A percentile compares a stretch with the other conserved stretches of the same genome.
phyloP scores from a whole-genome alignment of 805 yeast species.

The Nakazawaea molendinolei region DNA sequence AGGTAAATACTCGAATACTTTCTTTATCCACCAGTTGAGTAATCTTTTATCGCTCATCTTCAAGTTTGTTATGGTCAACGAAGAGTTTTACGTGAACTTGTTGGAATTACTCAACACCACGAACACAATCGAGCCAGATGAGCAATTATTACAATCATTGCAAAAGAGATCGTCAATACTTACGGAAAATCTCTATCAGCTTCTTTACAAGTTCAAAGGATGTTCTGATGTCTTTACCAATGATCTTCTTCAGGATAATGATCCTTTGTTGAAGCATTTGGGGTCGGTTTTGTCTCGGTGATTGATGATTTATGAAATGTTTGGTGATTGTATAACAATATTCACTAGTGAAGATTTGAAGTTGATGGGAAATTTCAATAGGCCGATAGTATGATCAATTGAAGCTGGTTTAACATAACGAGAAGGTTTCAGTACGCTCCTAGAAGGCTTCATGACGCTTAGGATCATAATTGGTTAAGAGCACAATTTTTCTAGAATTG shows the following conservation, averaged over 20 bases:
- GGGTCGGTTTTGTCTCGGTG: no score
- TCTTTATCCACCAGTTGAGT: constrained; percentile 36
- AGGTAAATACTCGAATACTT: constrained; percentile 31
- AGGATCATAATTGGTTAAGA: no score
- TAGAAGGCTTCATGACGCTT: no score
- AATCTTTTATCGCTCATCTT: constrained; percentile 28
- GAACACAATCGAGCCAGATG: constrained; percentile 16
- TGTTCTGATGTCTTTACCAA: constrained; percentile 35
- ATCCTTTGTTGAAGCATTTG: constrained; percentile 39
- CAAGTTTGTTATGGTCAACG: constrained; percentile 31
- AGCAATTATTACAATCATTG: constrained; percentile 19
- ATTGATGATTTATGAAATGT: no score
- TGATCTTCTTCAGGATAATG: constrained; percentile 49
- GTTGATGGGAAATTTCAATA: no score
- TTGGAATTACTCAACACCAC: constrained; percentile 18
- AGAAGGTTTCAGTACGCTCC: no score
- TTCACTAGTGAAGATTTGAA: no score
- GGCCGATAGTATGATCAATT: no score
- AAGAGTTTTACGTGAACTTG: constrained; percentile 29
- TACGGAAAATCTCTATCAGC: constrained; percentile 33
- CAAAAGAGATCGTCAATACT: constrained; percentile 29
- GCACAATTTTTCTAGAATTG: no score
- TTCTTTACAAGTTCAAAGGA: constrained; percentile 36
- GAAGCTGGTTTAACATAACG: no score
- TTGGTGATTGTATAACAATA: no score